These are phyloP conservation scores for Kalaharituber pfeilii DNA, from an alignment of 2,329 filamentous ascomycete species.

Conservation along the genomic window DNA sequence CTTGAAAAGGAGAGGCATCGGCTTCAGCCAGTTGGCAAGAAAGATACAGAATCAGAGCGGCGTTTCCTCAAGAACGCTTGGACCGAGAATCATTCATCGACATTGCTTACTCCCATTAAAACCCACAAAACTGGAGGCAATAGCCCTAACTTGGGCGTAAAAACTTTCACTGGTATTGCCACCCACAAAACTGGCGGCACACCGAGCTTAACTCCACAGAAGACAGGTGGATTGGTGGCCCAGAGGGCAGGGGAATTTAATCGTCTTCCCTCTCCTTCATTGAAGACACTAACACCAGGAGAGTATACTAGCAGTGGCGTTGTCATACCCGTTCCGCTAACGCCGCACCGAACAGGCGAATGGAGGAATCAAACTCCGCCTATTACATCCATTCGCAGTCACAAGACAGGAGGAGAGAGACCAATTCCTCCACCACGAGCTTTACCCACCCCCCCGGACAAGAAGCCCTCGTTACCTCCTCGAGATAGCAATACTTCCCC, in stretches of 20 bases:
- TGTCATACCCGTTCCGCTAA: neutral
- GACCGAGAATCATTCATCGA: constrained; percentile 9
- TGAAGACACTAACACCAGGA: neutral
- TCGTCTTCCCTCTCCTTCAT: neutral
- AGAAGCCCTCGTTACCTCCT: constrained; percentile 8
- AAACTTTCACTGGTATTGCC: neutral
- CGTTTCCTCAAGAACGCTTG: constrained; percentile 13
- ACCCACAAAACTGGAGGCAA: constrained; percentile 7
- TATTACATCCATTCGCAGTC: constrained; percentile 6
- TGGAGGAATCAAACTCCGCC: constrained; percentile 1
- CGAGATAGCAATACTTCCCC: neutral
- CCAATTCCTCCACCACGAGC: constrained; percentile 12
- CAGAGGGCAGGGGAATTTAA: neutral
- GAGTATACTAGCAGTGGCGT: neutral
- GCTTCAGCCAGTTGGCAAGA: constrained; percentile 13
- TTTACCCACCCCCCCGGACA: constrained; percentile 15
- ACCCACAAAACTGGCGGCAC: neutral
- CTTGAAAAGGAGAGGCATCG: constrained; percentile 17
- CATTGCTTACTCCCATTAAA: constrained; percentile 1
- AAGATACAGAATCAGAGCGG: constrained; percentile 11
- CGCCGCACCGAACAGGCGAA: neutral
- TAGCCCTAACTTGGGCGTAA: neutral
- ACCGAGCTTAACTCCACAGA: neutral
- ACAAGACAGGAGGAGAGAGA: constrained; percentile 7
- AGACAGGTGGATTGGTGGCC: neutral